Percentiles rank a stretch among this genome's conserved stretches.
These are phyloP conservation scores for Tieghemostelium lacteum DNA, from an alignment of 78 protist species.

Conservation along the genomic window DNA sequence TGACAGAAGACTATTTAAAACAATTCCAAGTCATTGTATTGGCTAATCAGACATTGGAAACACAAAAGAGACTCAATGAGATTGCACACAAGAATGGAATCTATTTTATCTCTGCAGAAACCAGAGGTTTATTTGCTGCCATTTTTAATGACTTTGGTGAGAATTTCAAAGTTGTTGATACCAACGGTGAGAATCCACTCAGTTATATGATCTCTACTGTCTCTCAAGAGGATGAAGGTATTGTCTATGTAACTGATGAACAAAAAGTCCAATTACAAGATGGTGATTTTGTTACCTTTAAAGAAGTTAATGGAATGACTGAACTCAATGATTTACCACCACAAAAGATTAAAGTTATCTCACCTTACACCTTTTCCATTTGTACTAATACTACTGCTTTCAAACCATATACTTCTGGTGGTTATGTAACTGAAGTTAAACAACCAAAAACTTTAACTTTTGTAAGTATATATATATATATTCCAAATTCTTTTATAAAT, in stretches of 20 bases:
- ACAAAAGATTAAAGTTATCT: conserved; percentile 55
- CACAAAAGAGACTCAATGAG: conserved; percentile 69
- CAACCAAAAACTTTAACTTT: conserved; percentile 69
- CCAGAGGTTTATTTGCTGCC: conserved; percentile 89
- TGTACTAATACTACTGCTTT: conserved; percentile 84
- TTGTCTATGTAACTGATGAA: conserved; percentile 92
- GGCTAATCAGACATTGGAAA: conserved; percentile 72
- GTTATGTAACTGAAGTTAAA: conserved; percentile 94
- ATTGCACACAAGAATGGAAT: conserved; percentile 69
- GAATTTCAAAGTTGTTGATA: conserved; percentile 87
- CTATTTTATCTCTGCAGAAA: conserved; percentile 69
- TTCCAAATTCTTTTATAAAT: neutral
- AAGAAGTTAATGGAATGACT: conserved; percentile 94
- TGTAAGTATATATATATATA: conserved; percentile 8
- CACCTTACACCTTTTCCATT: conserved; percentile 82
- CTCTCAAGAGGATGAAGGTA: conserved; percentile 84
- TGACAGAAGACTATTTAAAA: conserved; percentile 66
- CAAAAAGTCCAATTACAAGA: conserved; percentile 85
- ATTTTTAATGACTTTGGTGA: conserved; percentile 95
- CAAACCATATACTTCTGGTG: conserved; percentile 85
- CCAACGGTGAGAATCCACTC: conserved; percentile 92
- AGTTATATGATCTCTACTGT: conserved; percentile 80
- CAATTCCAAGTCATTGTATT: conserved; percentile 66
- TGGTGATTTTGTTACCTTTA: conserved; percentile 93
- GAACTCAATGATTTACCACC: conserved; percentile 88